phyloP scores from a whole-genome alignment of 169 alveolate species.

The Cryptosporidium sp. region DNA sequence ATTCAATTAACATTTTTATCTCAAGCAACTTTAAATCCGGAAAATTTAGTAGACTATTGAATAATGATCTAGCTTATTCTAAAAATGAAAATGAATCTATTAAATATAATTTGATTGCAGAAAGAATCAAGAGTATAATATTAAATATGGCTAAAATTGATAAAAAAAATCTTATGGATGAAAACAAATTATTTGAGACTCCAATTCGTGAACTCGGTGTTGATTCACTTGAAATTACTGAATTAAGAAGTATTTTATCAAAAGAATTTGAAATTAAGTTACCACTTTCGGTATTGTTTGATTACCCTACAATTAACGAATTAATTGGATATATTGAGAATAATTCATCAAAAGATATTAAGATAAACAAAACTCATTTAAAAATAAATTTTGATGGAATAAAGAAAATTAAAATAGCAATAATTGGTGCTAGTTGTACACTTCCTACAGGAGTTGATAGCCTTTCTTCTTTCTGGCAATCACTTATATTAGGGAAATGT shows the following conservation, averaged over 20 bases:
- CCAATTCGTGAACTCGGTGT: constrained; percentile 77
- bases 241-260: constrained; percentile 76
- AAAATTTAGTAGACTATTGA: background rate
- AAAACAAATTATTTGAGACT: constrained; percentile 23
- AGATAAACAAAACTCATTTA: background rate
- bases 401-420: background rate
- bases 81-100: background rate
- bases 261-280: constrained; percentile 75
- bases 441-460: constrained; percentile 50
- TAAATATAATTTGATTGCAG: background rate
- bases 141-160: background rate
- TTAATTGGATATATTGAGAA: constrained; percentile 76
- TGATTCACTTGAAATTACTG: constrained; percentile 78
- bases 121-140: constrained; percentile 20
- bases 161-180: background rate
- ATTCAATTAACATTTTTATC: background rate
- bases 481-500: constrained; percentile 39
- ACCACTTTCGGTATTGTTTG: constrained; percentile 79
- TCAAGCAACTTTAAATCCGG: background rate
- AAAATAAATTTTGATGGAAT: constrained; percentile 15
- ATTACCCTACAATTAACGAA: constrained; percentile 81
- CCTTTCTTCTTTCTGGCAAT: constrained; percentile 50
- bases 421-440: constrained; percentile 60
- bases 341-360: constrained; percentile 12
- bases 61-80: background rate